Conservation (phyloP, 768 basidiomycete species). For the Tricholoma furcatifolium region DNA sequence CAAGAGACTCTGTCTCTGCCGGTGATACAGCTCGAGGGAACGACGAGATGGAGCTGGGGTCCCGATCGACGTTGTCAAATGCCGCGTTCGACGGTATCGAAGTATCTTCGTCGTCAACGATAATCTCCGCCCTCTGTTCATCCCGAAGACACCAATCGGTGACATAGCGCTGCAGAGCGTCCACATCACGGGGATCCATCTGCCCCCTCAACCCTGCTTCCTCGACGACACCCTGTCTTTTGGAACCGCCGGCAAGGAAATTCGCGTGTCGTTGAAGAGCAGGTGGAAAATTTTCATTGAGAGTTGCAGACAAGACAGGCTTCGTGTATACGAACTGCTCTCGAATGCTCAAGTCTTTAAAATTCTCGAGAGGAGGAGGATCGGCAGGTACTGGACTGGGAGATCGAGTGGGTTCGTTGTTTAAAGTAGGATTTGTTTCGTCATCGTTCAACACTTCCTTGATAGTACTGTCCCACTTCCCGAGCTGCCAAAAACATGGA, state of each 20-base stretch:
- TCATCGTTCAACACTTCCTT: conserved; percentile 38
- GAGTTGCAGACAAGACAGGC: conserved; percentile 57
- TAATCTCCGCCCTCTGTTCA: conserved; percentile 9
- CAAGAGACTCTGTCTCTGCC: conserved; percentile 10
- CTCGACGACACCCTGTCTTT: conserved; percentile 38
- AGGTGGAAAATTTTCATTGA: conserved; percentile 57
- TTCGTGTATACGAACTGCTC: conserved; percentile 68
- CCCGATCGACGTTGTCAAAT: neutral
- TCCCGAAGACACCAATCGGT: conserved; percentile 45
- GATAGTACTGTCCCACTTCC: conserved; percentile 49
- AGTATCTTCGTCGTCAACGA: conserved; percentile 14
- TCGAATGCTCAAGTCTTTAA: conserved; percentile 46
- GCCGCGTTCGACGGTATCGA: neutral
- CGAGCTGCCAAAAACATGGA: conserved; percentile 38
- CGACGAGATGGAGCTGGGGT: neutral
- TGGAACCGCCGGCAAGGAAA: conserved; percentile 60
- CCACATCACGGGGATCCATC: conserved; percentile 41
- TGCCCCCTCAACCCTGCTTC: conserved; percentile 36
- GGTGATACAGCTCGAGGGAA: conserved; percentile 18
- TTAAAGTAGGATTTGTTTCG: conserved; percentile 32
- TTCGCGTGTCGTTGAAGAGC: conserved; percentile 43
- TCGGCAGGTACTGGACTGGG: conserved; percentile 41
- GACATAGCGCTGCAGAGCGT: conserved; percentile 32
- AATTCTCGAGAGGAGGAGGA: conserved; percentile 44
- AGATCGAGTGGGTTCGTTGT: conserved; percentile 20